Percentiles rank a stretch among this genome's conserved stretches.
These are phyloP conservation scores for Jackrogersella multiformis DNA, from an alignment of 495 filamentous ascomycete species.

Conservation along the genomic window DNA sequence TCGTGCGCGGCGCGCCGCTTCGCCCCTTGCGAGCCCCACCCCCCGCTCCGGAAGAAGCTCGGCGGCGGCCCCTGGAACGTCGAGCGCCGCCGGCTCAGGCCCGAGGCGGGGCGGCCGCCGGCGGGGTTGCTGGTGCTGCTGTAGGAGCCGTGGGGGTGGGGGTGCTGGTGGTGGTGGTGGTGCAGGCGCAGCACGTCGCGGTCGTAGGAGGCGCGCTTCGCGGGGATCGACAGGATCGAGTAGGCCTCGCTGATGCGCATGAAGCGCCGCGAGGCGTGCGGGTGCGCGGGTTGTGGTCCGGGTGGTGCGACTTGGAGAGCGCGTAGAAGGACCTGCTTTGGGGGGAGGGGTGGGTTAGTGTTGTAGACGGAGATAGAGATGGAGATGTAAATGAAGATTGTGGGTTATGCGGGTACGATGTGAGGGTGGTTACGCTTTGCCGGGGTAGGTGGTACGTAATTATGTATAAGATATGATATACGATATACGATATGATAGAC, in stretches of 20 bases:
- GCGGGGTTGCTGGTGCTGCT: conserved; percentile 57
- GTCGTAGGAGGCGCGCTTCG: conserved; percentile 83
- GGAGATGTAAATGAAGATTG: too few relatives aligned
- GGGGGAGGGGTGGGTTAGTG: conserved; percentile 22
- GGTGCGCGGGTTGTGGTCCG: conserved; percentile 85
- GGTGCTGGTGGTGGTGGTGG: conserved; percentile 39
- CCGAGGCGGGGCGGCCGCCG: conserved; percentile 79
- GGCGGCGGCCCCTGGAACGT: conserved; percentile 88
- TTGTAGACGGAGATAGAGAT: not conserved
- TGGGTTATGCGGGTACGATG: not conserved
- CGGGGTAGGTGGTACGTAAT: too few relatives aligned
- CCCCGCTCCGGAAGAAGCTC: conserved; percentile 82
- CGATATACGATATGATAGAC: not conserved
- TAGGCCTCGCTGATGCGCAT: conserved; percentile 88
- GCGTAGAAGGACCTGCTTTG: conserved; percentile 81
- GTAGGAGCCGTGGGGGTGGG: conserved; percentile 53
- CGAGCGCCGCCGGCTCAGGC: conserved; percentile 77
- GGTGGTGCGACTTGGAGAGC: conserved; percentile 93
- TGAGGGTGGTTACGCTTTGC: too few relatives aligned
- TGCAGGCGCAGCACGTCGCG: conserved; percentile 63
- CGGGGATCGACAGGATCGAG: conserved; percentile 72
- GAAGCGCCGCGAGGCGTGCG: conserved; percentile 78
- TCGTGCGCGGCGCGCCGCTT: conserved; percentile 60
- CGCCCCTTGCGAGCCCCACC: conserved; percentile 66
- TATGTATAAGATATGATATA: not conserved